Percentiles rank a stretch among this genome's conserved stretches.
Evolutionary conservation across 371 early-diverging fungal species (phyloP).

Genomic region (Saksenaea vasiformis): DNA sequence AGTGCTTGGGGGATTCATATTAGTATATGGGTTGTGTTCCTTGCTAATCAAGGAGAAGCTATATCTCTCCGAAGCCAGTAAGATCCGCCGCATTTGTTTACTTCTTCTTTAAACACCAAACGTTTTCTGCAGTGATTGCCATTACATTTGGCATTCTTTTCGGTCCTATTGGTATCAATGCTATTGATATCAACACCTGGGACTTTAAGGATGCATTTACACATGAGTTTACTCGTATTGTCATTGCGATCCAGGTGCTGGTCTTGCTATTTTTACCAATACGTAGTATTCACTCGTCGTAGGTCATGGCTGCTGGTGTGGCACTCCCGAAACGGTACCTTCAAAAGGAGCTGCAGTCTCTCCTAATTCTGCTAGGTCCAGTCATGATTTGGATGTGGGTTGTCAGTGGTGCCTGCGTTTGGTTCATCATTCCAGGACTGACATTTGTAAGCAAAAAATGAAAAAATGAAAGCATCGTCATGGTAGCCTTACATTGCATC

Average conservation of each 20-base stretch:
- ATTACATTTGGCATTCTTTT: conserved; percentile 83
- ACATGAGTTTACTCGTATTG: conserved; percentile 73
- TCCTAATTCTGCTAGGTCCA: conserved; percentile 76
- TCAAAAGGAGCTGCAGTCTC: conserved; percentile 53
- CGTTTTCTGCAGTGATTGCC: conserved; percentile 64
- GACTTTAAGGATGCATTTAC: conserved; percentile 46
- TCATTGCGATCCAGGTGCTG: conserved; percentile 73
- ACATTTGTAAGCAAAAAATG: conserved; percentile 26
- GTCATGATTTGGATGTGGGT: conserved; percentile 76
- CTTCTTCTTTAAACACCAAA: neutral
- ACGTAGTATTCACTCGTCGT: neutral
- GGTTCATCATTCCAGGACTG: conserved; percentile 36
- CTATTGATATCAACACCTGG: conserved; percentile 41
- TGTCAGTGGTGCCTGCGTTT: conserved; percentile 35
- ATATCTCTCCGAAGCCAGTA: conserved; percentile 88
- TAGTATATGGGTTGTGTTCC: conserved; percentile 83
- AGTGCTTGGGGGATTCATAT: conserved; percentile 81
- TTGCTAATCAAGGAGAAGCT: conserved; percentile 87
- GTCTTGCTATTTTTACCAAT: neutral
- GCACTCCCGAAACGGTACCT: conserved; percentile 58
- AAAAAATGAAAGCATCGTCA: neutral
- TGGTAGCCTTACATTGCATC: neutral
- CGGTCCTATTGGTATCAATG: conserved; percentile 68
- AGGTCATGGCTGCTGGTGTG: conserved; percentile 85
- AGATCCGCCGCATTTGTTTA: conserved; percentile 15